Percentiles rank a stretch among this genome's conserved stretches.
These are phyloP conservation scores for Kwoniella botswanensis DNA, from an alignment of 768 basidiomycete species.

Conservation along the genomic window DNA sequence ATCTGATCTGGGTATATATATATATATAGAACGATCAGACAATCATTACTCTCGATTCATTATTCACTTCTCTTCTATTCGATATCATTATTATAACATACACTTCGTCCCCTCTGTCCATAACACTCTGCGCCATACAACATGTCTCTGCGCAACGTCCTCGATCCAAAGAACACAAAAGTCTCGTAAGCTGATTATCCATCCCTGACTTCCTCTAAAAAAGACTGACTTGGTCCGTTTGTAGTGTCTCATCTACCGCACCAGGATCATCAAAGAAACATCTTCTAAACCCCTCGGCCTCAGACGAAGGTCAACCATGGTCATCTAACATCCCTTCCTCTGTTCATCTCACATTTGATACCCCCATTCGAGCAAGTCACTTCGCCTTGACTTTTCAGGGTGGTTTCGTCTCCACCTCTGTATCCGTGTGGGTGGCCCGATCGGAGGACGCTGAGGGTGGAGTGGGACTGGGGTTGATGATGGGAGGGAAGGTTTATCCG, in stretches of 20 bases:
- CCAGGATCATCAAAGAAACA: constrained; percentile 37
- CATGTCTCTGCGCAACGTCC: constrained; percentile 23
- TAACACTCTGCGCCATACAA: background rate
- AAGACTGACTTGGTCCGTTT: too few relatives aligned
- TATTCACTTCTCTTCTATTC: too few relatives aligned
- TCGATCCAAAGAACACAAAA: constrained; percentile 12
- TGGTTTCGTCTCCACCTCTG: constrained; percentile 50
- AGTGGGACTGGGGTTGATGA: constrained; percentile 43
- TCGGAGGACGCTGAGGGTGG: constrained; percentile 23
- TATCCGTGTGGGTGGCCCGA: constrained; percentile 45
- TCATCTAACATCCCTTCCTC: constrained; percentile 44
- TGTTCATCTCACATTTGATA: constrained; percentile 47
- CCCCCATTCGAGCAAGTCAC: constrained; percentile 44
- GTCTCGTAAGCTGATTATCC: constrained; percentile 11
- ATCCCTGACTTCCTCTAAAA: too few relatives aligned
- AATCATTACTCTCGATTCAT: too few relatives aligned
- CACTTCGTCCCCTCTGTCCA: too few relatives aligned
- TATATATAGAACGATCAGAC: too few relatives aligned
- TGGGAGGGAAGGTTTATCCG: constrained; percentile 52
- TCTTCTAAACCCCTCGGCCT: constrained; percentile 26
- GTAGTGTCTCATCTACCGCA: constrained; percentile 25
- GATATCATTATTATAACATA: too few relatives aligned
- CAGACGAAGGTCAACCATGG: constrained; percentile 36
- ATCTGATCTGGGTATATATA: too few relatives aligned
- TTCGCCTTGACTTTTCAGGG: constrained; percentile 57